A percentile compares a stretch with the other conserved stretches of the same genome.
Conservation (phyloP, 1,139 yeast genomes). For the Pichia sp. region DNA sequence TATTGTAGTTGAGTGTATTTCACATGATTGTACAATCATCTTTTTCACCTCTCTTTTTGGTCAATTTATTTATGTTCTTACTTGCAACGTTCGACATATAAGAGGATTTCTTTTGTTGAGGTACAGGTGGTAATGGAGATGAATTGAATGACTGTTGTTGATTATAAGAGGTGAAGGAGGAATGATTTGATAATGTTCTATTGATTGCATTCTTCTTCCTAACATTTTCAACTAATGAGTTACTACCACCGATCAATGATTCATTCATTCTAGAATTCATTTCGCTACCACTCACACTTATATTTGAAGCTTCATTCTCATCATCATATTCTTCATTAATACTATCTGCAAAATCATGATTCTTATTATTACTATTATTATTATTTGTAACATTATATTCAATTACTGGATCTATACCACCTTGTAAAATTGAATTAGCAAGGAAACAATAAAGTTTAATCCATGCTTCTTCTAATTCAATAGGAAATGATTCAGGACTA, state of each 20-base stretch:
- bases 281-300: neutral
- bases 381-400: conserved; percentile 18
- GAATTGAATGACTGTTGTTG: neutral
- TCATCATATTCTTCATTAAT: conserved; percentile 8
- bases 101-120: conserved; percentile 1
- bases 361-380: neutral
- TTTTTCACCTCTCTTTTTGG: conserved; percentile 11
- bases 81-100: conserved; percentile 11
- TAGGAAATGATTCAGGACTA: conserved; percentile 32
- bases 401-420: conserved; percentile 30
- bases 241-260: neutral
- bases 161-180: conserved; percentile 2
- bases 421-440: conserved; percentile 45
- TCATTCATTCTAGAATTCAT: neutral
- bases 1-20: no score
- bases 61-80: conserved; percentile 12
- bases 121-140: neutral
- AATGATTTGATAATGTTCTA: neutral
- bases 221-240: conserved; percentile 1
- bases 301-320: conserved; percentile 9
- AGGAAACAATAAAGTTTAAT: conserved; percentile 54
- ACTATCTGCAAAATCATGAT: neutral
- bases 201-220: conserved; percentile 3
- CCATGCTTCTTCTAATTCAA: conserved; percentile 62
- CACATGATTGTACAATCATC: conserved; percentile 23